A percentile compares a stretch with the other conserved stretches of the same genome.
phyloP scores from a whole-genome alignment of 139 green algal genomes.

The Eudorina sp. region DNA sequence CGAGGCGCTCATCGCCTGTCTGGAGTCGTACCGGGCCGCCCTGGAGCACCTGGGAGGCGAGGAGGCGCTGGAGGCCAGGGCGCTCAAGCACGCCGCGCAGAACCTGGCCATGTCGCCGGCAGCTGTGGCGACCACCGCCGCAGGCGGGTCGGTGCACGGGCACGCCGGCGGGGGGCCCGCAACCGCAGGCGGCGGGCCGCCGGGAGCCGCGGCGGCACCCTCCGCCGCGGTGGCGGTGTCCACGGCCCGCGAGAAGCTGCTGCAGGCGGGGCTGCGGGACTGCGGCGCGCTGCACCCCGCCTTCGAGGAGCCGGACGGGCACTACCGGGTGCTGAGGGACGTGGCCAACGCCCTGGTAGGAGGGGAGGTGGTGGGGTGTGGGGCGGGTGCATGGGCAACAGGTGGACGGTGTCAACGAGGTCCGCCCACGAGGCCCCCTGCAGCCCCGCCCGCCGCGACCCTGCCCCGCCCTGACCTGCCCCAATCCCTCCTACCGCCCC shows the following conservation, averaged over 20 bases:
- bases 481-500: no score
- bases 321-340: constrained; percentile 63
- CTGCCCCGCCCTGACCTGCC: neutral
- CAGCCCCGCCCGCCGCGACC: neutral
- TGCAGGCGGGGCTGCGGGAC: neutral
- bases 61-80: neutral
- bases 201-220: neutral
- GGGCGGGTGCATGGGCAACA: neutral
- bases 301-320: constrained; percentile 65
- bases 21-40: constrained; percentile 74
- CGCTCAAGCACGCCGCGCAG: constrained; percentile 31
- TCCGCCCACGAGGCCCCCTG: no score
- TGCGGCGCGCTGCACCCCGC: constrained; percentile 74
- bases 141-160: neutral
- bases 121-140: neutral
- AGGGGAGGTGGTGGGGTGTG: neutral
- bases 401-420: no score
- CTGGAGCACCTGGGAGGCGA: constrained; percentile 58
- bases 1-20: constrained; percentile 70
- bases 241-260: constrained; percentile 14
- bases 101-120: constrained; percentile 6
- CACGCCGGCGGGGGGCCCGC: neutral
- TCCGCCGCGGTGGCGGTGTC: neutral
- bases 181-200: no score
- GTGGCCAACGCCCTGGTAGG: constrained; percentile 72